These are phyloP conservation scores for Strigomonas culicis DNA, from an alignment of 208 protist species.

Conservation along the genomic window DNA sequence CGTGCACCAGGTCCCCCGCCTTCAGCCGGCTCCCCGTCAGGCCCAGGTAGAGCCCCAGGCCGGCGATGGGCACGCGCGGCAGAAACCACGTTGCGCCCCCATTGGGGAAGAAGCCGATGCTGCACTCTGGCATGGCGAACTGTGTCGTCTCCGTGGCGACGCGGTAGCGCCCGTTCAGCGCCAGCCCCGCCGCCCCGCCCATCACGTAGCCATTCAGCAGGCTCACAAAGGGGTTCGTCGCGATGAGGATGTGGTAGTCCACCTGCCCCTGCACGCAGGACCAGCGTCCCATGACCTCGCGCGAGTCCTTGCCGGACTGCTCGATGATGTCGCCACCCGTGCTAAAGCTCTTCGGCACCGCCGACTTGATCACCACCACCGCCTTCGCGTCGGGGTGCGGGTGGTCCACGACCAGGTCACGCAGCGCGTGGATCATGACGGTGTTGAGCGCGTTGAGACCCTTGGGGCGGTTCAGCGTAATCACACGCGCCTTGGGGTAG, in stretches of 20 bases:
- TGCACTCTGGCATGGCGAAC: slow-evolving; percentile 83
- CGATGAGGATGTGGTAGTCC: slow-evolving; percentile 46
- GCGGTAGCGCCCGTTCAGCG: slow-evolving; percentile 51
- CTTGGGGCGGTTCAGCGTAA: slow-evolving; percentile 30
- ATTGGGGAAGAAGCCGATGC: slow-evolving; percentile 70
- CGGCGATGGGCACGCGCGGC: slow-evolving; percentile 21
- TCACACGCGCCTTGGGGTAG: slow-evolving; percentile 26
- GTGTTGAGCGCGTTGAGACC: slow-evolving; percentile 34
- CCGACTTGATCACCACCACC: slow-evolving; percentile 13
- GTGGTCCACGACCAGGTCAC: slow-evolving; percentile 12
- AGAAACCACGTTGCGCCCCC: slow-evolving; percentile 53
- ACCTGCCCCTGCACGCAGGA: slow-evolving; percentile 54
- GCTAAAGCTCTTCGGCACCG: slow-evolving; percentile 29
- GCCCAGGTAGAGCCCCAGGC: slow-evolving; percentile 57
- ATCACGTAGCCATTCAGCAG: slow-evolving; percentile 66
- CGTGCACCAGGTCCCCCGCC: slow-evolving; percentile 54
- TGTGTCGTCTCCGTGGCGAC: slow-evolving; percentile 56
- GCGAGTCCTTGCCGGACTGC: slow-evolving; percentile 13
- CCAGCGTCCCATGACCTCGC: slow-evolving; percentile 24
- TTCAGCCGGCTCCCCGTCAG: slow-evolving; percentile 63
- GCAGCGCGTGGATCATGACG: slow-evolving; percentile 26
- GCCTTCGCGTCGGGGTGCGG: slow-evolving; percentile 14
- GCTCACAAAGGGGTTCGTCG: slow-evolving; percentile 27
- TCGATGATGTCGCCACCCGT: slow-evolving; percentile 50
- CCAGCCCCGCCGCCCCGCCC: slow-evolving; percentile 68